Conservation (phyloP, 177 flowering plant genomes). For the Vitis hybrid region DNA sequence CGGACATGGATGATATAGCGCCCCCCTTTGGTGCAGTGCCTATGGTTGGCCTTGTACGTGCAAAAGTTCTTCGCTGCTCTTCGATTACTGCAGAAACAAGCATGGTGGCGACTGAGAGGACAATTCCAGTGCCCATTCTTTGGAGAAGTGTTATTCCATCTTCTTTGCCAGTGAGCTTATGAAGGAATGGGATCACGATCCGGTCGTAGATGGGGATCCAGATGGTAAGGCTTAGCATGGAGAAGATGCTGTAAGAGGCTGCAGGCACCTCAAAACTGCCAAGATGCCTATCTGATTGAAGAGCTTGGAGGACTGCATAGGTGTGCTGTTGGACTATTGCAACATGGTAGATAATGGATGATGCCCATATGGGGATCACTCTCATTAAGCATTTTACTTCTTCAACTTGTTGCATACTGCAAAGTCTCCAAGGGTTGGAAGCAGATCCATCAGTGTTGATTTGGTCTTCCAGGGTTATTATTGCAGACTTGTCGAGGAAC, state of each 20-base stretch:
- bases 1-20: conserved; percentile 31
- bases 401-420: too few relatives aligned
- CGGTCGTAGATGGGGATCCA: conserved; percentile 32
- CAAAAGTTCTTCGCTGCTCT: conserved; percentile 27
- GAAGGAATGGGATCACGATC: conserved; percentile 33
- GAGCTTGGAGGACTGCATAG: conserved; percentile 47
- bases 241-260: conserved; percentile 44
- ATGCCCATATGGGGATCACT: conserved; percentile 57
- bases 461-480: too few relatives aligned
- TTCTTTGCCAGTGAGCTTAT: conserved; percentile 32
- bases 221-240: conserved; percentile 26
- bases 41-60: conserved; percentile 14
- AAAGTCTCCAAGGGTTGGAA: too few relatives aligned
- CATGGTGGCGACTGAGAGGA: conserved; percentile 31
- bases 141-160: conserved; percentile 47
- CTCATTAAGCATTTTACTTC: conserved; percentile 47
- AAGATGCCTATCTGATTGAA: conserved; percentile 43
- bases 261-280: conserved; percentile 50
- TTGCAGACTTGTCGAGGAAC: too few relatives aligned
- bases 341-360: conserved; percentile 40
- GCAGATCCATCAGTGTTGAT: too few relatives aligned
- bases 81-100: conserved; percentile 38
- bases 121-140: conserved; percentile 48
- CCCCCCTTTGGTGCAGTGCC: conserved; percentile 26
- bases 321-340: conserved; percentile 40